These are phyloP conservation scores for Penicillium digitatum DNA, from an alignment of 2,329 filamentous ascomycete species.

Conservation along the genomic window DNA sequence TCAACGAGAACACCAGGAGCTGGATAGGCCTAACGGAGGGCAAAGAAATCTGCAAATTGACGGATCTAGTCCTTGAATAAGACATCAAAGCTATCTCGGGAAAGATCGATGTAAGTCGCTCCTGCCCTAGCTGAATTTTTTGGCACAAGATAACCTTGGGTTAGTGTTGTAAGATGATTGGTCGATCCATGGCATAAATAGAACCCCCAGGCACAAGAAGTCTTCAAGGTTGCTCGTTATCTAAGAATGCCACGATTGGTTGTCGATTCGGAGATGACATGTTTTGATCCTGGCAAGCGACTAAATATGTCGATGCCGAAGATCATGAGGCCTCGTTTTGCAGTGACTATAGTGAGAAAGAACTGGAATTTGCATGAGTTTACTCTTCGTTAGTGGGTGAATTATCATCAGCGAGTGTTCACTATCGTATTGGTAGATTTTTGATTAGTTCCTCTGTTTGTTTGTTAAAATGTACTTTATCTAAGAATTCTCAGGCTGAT, in stretches of 20 bases:
- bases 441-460: too few species aligned
- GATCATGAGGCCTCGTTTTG: too few species aligned
- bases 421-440: too few species aligned
- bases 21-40: conserved; percentile 3
- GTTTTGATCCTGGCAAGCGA: too few species aligned
- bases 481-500: too few species aligned
- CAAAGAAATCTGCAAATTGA: neutral
- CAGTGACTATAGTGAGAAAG: too few species aligned
- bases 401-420: too few species aligned
- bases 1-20: neutral
- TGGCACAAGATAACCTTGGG: neutral
- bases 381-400: too few species aligned
- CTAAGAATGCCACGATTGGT: neutral
- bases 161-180: conserved; percentile 6
- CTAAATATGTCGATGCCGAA: too few species aligned
- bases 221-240: neutral
- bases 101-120: conserved; percentile 9
- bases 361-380: too few species aligned
- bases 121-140: neutral
- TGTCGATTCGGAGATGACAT: too few species aligned
- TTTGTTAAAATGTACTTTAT: too few species aligned
- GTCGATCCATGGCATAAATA: conserved; percentile 5
- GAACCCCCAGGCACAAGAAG: neutral
- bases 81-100: conserved; percentile 2
- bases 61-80: neutral